phyloP scores from a whole-genome alignment of 1,284 basidiomycete genomes.

The Agroathelia rolfsii region DNA sequence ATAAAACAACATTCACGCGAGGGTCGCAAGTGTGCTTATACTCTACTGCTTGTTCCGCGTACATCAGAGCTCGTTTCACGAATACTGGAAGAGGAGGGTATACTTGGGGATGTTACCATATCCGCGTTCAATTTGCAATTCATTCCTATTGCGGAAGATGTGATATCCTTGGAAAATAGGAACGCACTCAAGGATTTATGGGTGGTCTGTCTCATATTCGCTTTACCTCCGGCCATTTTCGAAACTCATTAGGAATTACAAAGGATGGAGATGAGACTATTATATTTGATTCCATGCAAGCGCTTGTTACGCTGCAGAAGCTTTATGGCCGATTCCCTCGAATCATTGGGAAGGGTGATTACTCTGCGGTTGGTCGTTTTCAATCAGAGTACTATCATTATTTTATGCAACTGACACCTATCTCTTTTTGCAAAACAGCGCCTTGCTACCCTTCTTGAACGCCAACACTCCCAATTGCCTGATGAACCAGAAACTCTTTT shows the following conservation, averaged over 20 bases:
- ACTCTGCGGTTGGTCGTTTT: constrained; percentile 64
- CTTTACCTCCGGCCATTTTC: constrained; percentile 3
- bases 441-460: constrained; percentile 63
- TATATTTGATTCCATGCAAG: constrained; percentile 83
- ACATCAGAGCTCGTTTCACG: constrained; percentile 78
- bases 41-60: constrained; percentile 84
- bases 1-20: constrained; percentile 69
- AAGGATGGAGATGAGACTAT: constrained; percentile 93
- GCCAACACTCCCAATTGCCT: constrained; percentile 38
- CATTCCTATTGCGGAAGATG: constrained; percentile 86
- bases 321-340: constrained; percentile 88
- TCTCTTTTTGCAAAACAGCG: constrained; percentile 45
- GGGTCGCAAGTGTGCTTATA: constrained; percentile 72
- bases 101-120: constrained; percentile 81
- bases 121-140: constrained; percentile 88
- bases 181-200: constrained; percentile 78
- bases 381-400: background rate
- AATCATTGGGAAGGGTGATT: constrained; percentile 89
- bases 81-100: constrained; percentile 85
- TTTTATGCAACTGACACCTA: constrained; percentile 8
- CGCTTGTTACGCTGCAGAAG: constrained; percentile 78
- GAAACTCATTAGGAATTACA: constrained; percentile 21
- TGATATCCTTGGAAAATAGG: constrained; percentile 82
- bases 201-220: constrained; percentile 46
- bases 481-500: constrained; percentile 28